Evolutionary conservation across 176 grass and related monocot species (phyloP), one percentile per base, ranked within the genome.

Genomic region (Aegilops speltoides): DNA sequence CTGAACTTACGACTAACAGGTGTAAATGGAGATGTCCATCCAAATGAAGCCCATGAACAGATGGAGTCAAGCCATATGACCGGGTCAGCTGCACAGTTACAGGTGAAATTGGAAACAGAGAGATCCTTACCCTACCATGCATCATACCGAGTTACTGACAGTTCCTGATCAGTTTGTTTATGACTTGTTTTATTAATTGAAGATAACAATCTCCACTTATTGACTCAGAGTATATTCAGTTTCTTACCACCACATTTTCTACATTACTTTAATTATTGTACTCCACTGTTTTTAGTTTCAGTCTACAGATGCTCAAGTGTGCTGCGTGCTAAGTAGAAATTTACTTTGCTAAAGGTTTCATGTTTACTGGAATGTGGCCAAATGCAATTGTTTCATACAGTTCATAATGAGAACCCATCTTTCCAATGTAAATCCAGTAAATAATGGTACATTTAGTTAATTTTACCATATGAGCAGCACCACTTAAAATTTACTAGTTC

Each of bases 1-100:
- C 50, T 82, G 24, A 12, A 37, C 11, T 71, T 83, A 31, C 72
- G 77, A 82, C 83, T 77, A 75, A 40, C 83, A 87, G 66, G 87
- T 89, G 74, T 64, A 83, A 90, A 89, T 90, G 64, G 86, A 72
- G 57, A 25, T 68, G 41, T 71, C 66, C 82, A 45, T 89, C 79
- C 78, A 57, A 88, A 84, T 28, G 87, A 90, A 90, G 73, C 33
- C 24, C 76, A 74, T 52, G 85, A 95, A 56, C 79, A 64, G 29
- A 75, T 84, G 52, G 91, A 67, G 78, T 81, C 88, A 79, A 93
- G 85, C 83, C 77, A 89, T 90, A 84, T 63, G 75, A 68, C 85
- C 28, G 81, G 81, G 25, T 76, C 78, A 59, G 70, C 88, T 82
- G 69, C 84, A 84, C 81, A 84, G 24, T 86, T 91, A 48, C 91